Conservation (phyloP, 2,329 filamentous ascomycete genomes). For the Aureobasidium lini region DNA sequence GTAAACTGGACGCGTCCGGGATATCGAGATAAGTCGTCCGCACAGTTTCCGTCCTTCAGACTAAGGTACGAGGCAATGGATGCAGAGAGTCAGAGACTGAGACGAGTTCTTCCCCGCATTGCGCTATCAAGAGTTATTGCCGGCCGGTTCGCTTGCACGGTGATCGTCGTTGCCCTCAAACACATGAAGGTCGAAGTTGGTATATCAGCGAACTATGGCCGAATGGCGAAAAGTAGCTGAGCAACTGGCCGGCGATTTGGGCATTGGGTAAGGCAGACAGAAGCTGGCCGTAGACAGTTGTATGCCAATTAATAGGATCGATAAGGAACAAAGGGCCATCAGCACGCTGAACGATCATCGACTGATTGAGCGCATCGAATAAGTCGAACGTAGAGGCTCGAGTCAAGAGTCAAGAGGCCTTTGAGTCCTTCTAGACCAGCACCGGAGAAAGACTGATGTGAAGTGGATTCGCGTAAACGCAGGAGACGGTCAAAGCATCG, state of each 20-base stretch:
- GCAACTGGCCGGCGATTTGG: neutral
- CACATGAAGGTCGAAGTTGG: neutral
- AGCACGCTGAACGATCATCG: neutral
- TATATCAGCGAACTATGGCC: constrained; percentile 6
- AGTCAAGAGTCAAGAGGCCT: neutral
- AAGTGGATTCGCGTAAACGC: constrained; percentile 1
- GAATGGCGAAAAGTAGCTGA: neutral
- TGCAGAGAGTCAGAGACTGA: neutral
- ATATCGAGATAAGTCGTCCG: neutral
- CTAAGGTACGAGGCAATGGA: neutral
- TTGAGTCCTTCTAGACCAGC: neutral
- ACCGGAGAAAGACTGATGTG: neutral
- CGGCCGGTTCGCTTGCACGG: constrained; percentile 3
- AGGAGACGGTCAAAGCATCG: constrained; percentile 9
- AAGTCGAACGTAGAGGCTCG: neutral
- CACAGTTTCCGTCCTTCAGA: neutral
- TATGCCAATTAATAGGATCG: neutral
- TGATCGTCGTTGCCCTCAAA: neutral
- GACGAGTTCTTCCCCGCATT: constrained; percentile 1
- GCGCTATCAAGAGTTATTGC: constrained; percentile 1
- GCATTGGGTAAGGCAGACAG: neutral
- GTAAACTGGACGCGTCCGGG: neutral
- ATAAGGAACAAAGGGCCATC: neutral
- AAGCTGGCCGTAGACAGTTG: neutral
- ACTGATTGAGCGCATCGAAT: neutral